phyloP scores from a whole-genome alignment of 352 stramenopile species.

The Blastocystis sp. region DNA sequence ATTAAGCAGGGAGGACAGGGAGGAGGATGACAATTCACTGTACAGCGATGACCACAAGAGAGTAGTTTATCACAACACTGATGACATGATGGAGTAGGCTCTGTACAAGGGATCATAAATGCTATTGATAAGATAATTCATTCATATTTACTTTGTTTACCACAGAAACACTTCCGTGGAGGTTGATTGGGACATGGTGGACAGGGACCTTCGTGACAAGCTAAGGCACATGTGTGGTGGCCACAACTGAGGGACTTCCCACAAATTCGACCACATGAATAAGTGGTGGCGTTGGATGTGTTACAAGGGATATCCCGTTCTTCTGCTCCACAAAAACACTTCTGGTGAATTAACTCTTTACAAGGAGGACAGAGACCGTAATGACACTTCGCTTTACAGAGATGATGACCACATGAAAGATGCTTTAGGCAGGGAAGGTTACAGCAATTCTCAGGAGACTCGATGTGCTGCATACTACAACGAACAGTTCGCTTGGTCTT shows the following conservation, averaged over 20 bases:
- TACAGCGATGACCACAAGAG: conserved; percentile 36
- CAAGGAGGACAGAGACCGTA: conserved; percentile 56
- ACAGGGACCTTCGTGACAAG: conserved; percentile 44
- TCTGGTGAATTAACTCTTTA: neutral
- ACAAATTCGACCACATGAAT: conserved; percentile 59
- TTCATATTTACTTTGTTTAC: conserved; percentile 28
- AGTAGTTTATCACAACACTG: conserved; percentile 51
- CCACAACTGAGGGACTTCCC: conserved; percentile 10
- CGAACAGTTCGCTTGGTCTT: conserved; percentile 45
- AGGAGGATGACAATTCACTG: neutral
- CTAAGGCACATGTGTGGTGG: neutral
- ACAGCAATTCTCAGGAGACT: neutral
- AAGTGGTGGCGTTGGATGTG: neutral
- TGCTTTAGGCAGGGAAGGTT: conserved; percentile 35
- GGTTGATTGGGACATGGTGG: conserved; percentile 43
- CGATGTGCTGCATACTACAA: conserved; percentile 54
- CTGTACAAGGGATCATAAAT: conserved; percentile 31
- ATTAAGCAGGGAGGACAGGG: conserved; percentile 17
- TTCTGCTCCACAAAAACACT: conserved; percentile 40
- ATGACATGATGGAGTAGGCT: conserved; percentile 48
- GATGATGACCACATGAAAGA: neutral
- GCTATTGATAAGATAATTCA: neutral
- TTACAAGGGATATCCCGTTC: conserved; percentile 20
- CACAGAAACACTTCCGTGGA: conserved; percentile 62
- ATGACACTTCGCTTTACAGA: conserved; percentile 19